phyloP scores from a whole-genome alignment of 2,329 filamentous ascomycete genomes.

The Cylindrodendrum hubeiense region DNA sequence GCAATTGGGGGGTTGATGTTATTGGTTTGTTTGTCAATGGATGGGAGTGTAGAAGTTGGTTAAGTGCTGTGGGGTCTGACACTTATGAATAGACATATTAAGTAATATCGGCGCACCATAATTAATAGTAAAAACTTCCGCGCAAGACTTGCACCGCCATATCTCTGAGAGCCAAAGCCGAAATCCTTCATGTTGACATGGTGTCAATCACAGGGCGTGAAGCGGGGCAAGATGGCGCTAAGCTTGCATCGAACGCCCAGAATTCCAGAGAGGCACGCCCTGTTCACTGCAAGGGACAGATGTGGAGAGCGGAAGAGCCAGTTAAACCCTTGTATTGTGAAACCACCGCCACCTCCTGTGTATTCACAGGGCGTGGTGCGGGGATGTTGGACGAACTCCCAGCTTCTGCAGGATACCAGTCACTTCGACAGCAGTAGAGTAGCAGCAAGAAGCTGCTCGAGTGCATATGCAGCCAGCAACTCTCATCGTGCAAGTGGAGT shows the following conservation, averaged over 20 bases:
- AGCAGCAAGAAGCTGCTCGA: too few relatives aligned
- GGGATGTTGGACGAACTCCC: too few relatives aligned
- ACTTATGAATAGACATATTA: neutral
- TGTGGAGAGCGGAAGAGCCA: too few relatives aligned
- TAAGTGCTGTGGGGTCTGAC: neutral
- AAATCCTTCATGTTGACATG: neutral
- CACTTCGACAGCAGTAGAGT: too few relatives aligned
- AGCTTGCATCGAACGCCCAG: neutral
- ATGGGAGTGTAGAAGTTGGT: neutral
- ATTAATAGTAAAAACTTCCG: neutral
- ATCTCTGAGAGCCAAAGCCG: neutral
- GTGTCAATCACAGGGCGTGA: neutral
- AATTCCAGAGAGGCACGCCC: too few relatives aligned
- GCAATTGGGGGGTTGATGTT: neutral
- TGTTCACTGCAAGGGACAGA: too few relatives aligned
- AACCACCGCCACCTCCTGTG: too few relatives aligned
- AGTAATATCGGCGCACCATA: neutral
- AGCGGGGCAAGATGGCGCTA: neutral
- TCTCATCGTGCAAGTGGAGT: too few relatives aligned
- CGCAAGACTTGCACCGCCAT: neutral
- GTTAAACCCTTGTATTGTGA: too few relatives aligned
- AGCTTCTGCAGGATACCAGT: too few relatives aligned
- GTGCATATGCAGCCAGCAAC: too few relatives aligned
- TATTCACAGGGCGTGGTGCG: too few relatives aligned
- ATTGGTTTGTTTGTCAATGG: neutral